Percentiles rank a stretch among this genome's conserved stretches.
Evolutionary conservation across 768 basidiomycete genomes (phyloP).

Genomic region (Xerocomus spinulosus): DNA sequence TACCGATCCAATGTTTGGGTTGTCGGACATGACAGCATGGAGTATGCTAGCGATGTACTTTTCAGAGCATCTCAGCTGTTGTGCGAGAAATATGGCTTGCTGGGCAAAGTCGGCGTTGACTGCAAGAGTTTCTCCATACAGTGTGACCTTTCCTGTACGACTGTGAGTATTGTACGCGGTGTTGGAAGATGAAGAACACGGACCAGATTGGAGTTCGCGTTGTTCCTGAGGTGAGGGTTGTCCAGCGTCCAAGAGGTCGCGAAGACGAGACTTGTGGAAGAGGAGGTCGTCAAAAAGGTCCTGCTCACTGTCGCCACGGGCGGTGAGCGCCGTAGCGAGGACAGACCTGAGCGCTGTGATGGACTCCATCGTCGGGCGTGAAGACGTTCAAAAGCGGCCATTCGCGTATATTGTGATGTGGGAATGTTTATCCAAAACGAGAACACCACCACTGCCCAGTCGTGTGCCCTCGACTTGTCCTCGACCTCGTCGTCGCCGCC

Average conservation of each 20-base stretch:
- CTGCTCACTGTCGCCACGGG: constrained; percentile 56
- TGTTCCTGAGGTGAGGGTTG: constrained; percentile 59
- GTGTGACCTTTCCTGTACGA: constrained; percentile 56
- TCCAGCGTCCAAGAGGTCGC: constrained; percentile 63
- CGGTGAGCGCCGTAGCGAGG: constrained; percentile 45
- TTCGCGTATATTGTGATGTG: neutral
- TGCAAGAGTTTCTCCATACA: constrained; percentile 62
- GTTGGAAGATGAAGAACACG: constrained; percentile 31
- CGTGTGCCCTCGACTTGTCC: neutral
- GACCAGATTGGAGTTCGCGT: constrained; percentile 59
- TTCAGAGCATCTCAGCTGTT: constrained; percentile 80
- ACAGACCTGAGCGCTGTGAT: constrained; percentile 52
- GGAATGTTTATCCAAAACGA: neutral
- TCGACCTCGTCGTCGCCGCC: neutral
- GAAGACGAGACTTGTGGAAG: constrained; percentile 57
- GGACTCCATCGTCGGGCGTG: constrained; percentile 46
- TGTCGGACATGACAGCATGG: constrained; percentile 55
- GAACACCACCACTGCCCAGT: neutral
- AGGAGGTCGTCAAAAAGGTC: constrained; percentile 74
- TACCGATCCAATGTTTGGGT: constrained; percentile 58
- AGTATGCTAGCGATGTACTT: constrained; percentile 69
- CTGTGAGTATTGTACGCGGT: neutral
- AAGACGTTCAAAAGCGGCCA: neutral
- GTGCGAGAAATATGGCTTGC: constrained; percentile 73
- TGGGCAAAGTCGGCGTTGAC: constrained; percentile 77